Evolutionary conservation across 2,329 filamentous ascomycete species (phyloP).

Genomic region (Simplicillium aogashimaense): DNA sequence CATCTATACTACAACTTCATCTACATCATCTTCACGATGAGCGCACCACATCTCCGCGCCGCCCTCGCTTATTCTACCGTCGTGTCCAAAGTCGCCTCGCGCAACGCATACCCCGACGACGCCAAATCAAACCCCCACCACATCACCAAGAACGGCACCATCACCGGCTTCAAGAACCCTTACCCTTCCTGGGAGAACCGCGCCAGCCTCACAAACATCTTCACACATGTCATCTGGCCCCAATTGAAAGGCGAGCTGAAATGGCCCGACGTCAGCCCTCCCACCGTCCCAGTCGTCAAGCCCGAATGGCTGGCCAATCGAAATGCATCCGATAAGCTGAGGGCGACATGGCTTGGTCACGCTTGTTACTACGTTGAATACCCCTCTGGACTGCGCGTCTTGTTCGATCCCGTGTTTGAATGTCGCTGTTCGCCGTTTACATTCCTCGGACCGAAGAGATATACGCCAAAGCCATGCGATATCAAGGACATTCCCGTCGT

Average conservation of each 20-base stretch:
- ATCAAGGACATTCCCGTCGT: constrained; percentile 69
- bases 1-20: not conserved
- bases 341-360: constrained; percentile 91
- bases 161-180: constrained; percentile 28
- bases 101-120: constrained; percentile 20
- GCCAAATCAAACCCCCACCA: constrained; percentile 28
- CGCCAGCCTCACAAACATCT: constrained; percentile 9
- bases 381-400: constrained; percentile 71
- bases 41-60: too few species aligned
- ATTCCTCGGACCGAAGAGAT: constrained; percentile 65
- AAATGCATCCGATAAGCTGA: constrained; percentile 46
- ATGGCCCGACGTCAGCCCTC: constrained; percentile 50
- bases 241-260: constrained; percentile 28
- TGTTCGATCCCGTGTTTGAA: constrained; percentile 92
- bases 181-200: constrained; percentile 23
- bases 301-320: constrained; percentile 58
- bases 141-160: constrained; percentile 21
- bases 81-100: constrained; percentile 14
- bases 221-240: constrained; percentile 26
- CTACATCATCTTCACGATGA: not conserved
- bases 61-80: not conserved
- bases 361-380: constrained; percentile 92
- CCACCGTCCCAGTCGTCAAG: constrained; percentile 55
- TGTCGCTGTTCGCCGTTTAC: constrained; percentile 72
- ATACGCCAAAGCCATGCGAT: constrained; percentile 65